Conservation (phyloP, 768 basidiomycete species). For the Paxillus ammoniavirescens region DNA sequence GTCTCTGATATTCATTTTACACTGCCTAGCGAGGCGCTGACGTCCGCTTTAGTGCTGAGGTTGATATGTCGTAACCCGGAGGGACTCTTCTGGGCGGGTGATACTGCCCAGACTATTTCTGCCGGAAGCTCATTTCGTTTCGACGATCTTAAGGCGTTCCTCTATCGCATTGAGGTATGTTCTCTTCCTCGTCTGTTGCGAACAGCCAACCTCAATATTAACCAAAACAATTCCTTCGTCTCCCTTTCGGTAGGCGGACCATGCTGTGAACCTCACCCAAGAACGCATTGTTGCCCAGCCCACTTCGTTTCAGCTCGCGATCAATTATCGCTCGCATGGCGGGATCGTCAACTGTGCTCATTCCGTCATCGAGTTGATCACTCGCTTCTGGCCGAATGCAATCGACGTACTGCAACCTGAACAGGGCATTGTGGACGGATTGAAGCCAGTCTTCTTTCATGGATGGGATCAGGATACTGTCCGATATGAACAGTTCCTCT, state of each 20-base stretch:
- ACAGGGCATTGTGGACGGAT: constrained; percentile 50
- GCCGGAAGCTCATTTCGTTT: constrained; percentile 73
- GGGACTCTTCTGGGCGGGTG: constrained; percentile 77
- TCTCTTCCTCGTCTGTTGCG: background rate
- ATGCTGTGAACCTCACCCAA: constrained; percentile 4
- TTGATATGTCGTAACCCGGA: constrained; percentile 59
- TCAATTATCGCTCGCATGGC: constrained; percentile 70
- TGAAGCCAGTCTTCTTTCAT: constrained; percentile 57
- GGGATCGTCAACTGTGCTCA: constrained; percentile 74
- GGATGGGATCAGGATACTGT: constrained; percentile 44
- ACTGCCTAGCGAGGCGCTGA: constrained; percentile 5
- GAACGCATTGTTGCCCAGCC: constrained; percentile 24
- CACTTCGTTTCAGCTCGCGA: constrained; percentile 51
- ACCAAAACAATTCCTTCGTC: background rate
- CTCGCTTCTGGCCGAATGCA: constrained; percentile 57
- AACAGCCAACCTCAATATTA: background rate
- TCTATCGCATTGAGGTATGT: constrained; percentile 59
- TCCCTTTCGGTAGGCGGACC: constrained; percentile 19
- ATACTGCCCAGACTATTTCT: constrained; percentile 78
- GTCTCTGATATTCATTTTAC: constrained; percentile 11
- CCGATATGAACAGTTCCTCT: constrained; percentile 56
- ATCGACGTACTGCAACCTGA: constrained; percentile 62
- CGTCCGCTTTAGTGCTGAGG: constrained; percentile 48
- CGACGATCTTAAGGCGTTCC: constrained; percentile 65
- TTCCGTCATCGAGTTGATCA: constrained; percentile 62